phyloP scores from a whole-genome alignment of 345 rosid species.

The Eucalyptus brandiana region DNA sequence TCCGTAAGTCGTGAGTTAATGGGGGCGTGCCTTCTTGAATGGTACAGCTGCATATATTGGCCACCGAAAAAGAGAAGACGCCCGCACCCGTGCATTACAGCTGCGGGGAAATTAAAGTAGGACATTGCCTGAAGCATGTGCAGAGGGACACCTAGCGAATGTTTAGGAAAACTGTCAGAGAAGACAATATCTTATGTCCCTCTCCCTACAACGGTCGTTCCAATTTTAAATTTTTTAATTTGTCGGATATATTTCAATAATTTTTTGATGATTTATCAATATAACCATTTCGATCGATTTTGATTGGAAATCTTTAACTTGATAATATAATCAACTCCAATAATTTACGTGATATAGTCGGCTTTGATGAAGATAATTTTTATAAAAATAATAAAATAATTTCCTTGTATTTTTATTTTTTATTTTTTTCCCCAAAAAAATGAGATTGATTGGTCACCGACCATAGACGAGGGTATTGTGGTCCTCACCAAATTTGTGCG shows the following conservation, averaged over 20 bases:
- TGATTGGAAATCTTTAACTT: accelerated
- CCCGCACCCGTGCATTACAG: neutral
- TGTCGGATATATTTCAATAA: accelerated
- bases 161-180: neutral
- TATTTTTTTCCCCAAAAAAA: too few relatives aligned
- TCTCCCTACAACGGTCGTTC: too few relatives aligned
- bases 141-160: neutral
- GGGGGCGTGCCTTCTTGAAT: neutral
- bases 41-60: neutral
- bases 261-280: accelerated
- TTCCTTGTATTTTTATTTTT: too few relatives aligned
- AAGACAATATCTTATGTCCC: too few relatives aligned
- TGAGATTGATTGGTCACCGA: accelerated
- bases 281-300: accelerated
- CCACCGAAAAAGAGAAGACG: neutral
- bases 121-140: neutral
- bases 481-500: neutral
- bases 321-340: too few relatives aligned
- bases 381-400: too few relatives aligned
- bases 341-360: accelerated
- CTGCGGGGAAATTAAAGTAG: neutral
- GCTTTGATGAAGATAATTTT: accelerated
- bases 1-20: neutral
- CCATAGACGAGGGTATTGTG: neutral
- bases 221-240: too few relatives aligned